Base-by-base conservation (phyloP, 108 stramenopile genomes). In the Pseudonitzschia delicatissima region DNA sequence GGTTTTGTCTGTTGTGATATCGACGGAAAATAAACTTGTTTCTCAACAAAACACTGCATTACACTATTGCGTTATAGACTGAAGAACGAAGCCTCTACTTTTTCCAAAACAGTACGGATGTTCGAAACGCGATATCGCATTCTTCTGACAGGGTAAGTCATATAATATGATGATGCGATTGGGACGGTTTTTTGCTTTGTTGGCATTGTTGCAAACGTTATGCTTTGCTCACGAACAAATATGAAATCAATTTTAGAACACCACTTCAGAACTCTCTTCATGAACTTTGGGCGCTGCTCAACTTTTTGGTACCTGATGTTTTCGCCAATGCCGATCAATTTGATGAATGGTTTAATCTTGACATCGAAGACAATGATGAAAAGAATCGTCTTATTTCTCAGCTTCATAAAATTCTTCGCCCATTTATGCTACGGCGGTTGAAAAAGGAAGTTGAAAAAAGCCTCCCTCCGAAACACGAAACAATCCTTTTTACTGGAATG, bases 191-290 rank as follows among this genome's bases (percentile, higher is more conserved):
- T 45, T 29, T 63, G 20, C 13, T 26, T 27, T 40, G 35, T 63
- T 3, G 12, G 17, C 58, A 15, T 5, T 31, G 18, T 4, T 45
- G 20, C 33, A 12, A 23, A 8, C 9, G 20, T 18, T 32, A 2
- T 34, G 32, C 20, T 44, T 9, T 7, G 29, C 47, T 64, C 8
- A 49, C 50, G 25, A 51, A 34, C 23, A 47, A 17, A 1, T 48
- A 44, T 48, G 25, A 36, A 23, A 45, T 36, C 37, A 32, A 13
- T 12, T 64, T 11, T 27, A 74, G 74, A 47, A 99, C 99, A 0
- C 99, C 99, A 18, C 80, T 99, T 47, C 99, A 99, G 69, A 98
- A 96, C 77, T 96, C 95, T 50, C 80, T 96, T n/a, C 94, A 94
- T 65, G 97, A 98, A 76, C 79, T 99, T 9, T 99, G 95, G 95